phyloP scores from a whole-genome alignment of 73 alveolate species.

The Symbiodinium natans region DNA sequence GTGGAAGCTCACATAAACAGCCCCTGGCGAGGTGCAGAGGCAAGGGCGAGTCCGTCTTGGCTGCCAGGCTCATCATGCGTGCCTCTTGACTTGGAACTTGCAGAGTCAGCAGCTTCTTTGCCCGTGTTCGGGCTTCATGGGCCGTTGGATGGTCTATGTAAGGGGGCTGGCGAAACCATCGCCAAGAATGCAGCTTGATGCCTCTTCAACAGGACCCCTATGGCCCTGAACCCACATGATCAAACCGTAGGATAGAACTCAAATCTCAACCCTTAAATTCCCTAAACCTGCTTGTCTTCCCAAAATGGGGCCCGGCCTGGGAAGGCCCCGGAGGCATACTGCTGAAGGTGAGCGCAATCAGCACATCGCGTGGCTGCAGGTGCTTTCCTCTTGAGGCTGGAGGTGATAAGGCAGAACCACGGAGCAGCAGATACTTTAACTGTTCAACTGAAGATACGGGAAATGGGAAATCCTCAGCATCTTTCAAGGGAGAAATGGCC shows the following conservation, averaged over 20 bases:
- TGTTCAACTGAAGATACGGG: no score
- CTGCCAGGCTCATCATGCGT: conserved; percentile 85
- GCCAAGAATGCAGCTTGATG: no score
- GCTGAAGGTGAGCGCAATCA: conserved; percentile 88
- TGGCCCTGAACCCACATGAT: not conserved
- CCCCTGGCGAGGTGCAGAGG: conserved; percentile 31
- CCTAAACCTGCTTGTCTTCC: not conserved
- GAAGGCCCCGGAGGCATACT: not conserved
- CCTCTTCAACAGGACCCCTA: not conserved
- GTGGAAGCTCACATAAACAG: no score
- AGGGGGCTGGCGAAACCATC: no score
- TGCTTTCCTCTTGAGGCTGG: conserved; percentile 31
- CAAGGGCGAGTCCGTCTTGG: conserved; percentile 81
- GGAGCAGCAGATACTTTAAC: no score
- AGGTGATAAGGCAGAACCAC: no score
- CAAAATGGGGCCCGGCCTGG: not conserved
- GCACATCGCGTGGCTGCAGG: conserved; percentile 83
- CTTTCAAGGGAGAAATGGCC: not conserved
- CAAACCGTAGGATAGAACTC: not conserved
- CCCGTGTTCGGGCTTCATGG: no score
- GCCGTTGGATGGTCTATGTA: no score
- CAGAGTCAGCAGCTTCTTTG: no score
- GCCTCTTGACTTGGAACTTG: no score
- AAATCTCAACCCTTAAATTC: not conserved
- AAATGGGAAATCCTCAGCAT: not conserved